Evolutionary conservation across 2,329 filamentous ascomycete species (phyloP).

Genomic region (Fusarium euwallaceae): DNA sequence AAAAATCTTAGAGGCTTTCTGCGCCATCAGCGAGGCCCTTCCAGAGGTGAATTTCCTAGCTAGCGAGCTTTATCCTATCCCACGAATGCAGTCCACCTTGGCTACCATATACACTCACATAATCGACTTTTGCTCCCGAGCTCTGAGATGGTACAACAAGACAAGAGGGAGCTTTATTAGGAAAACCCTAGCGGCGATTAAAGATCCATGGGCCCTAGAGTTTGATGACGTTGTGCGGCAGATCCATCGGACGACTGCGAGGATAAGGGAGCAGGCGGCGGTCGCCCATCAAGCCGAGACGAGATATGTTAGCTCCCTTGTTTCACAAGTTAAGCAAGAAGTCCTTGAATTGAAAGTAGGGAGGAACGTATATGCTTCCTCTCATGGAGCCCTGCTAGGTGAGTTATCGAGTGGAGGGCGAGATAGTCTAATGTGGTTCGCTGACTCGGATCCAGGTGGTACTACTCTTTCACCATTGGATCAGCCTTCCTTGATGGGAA

Average conservation of each 20-base stretch:
- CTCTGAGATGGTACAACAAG: conserved; percentile 13
- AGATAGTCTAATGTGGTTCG: not conserved
- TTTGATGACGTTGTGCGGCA: conserved; percentile 24
- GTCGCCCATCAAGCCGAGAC: conserved; percentile 29
- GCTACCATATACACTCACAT: conserved; percentile 21
- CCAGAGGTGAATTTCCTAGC: conserved; percentile 24
- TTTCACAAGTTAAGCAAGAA: conserved; percentile 8
- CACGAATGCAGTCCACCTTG: conserved; percentile 15
- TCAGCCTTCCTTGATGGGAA: not conserved
- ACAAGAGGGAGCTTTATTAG: conserved; percentile 3
- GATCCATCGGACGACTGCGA: conserved; percentile 5
- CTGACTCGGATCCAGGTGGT: not conserved
- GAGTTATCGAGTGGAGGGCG: not conserved
- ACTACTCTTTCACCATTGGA: not conserved
- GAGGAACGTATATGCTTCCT: not conserved
- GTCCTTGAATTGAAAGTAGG: conserved; percentile 4
- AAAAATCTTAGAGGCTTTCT: conserved; percentile 13
- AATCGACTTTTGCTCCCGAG: conserved; percentile 25
- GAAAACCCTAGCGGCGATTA: not conserved
- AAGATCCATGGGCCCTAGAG: conserved; percentile 19
- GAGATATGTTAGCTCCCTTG: conserved; percentile 3
- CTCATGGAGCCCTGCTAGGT: not conserved
- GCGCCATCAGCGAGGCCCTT: conserved; percentile 4
- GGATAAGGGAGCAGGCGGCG: conserved; percentile 15
- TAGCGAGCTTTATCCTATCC: conserved; percentile 20